These are phyloP conservation scores for Raffaelea arxii DNA, from an alignment of 2,329 filamentous ascomycete genomes.

Conservation along the genomic window DNA sequence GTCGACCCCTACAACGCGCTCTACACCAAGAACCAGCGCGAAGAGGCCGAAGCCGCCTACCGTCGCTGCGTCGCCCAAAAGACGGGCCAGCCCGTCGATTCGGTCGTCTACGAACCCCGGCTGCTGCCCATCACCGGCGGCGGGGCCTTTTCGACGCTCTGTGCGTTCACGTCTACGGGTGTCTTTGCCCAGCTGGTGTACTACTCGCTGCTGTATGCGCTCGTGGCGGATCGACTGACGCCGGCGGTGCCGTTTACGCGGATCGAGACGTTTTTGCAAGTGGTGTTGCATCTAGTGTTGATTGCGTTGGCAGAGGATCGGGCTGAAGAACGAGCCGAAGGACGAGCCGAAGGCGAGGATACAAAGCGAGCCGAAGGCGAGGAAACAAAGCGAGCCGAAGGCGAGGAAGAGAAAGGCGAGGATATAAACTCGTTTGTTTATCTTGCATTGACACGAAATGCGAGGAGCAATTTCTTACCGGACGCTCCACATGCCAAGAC, in stretches of 20 bases:
- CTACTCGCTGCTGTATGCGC: conserved; percentile 73
- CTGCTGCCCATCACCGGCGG: conserved; percentile 67
- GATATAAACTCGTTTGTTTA: conserved; percentile 68
- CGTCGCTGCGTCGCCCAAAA: conserved; percentile 80
- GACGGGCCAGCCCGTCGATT: conserved; percentile 67
- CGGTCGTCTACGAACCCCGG: conserved; percentile 87
- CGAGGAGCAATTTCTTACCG: conserved; percentile 44
- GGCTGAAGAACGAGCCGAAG: conserved; percentile 38
- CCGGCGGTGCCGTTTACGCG: conserved; percentile 71
- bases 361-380: not conserved
- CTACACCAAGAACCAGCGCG: conserved; percentile 93
- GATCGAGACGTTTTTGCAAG: conserved; percentile 84
- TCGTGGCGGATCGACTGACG: conserved; percentile 58
- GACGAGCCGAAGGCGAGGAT: not conserved
- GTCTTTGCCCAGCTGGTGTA: conserved; percentile 87
- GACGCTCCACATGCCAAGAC: conserved; percentile 48
- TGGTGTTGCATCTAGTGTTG: conserved; percentile 78
- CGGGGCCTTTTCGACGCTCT: conserved; percentile 64
- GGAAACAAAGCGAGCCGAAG: conserved; percentile 14
- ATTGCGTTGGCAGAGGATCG: conserved; percentile 80
- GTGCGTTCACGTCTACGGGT: conserved; percentile 71
- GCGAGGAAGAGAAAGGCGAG: too few relatives aligned
- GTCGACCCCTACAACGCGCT: conserved; percentile 94
- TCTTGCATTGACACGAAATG: conserved; percentile 56
- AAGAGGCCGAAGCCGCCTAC: conserved; percentile 87